Conservation (phyloP, 2,329 filamentous ascomycete species). For the Trichophyton simii region DNA sequence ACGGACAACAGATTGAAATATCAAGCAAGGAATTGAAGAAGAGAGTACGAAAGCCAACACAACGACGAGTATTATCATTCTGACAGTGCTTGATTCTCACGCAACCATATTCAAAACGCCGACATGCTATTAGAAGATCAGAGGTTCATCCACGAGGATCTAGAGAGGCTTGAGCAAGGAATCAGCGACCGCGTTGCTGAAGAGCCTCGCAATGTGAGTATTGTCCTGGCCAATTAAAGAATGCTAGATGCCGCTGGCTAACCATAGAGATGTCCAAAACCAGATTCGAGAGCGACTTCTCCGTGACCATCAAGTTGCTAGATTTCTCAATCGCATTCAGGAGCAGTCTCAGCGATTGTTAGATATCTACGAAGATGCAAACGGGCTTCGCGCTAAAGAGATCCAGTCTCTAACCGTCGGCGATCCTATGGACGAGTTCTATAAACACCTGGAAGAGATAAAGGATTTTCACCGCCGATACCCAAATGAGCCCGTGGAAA, state of each 20-base stretch:
- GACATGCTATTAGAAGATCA: conserved; percentile 82
- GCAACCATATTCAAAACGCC: neutral
- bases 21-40: neutral
- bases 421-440: conserved; percentile 83
- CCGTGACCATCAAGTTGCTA: conserved; percentile 80
- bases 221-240: neutral
- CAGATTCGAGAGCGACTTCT: conserved; percentile 80
- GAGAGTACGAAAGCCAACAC: neutral
- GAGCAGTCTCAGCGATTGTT: conserved; percentile 69
- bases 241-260: conserved; percentile 6
- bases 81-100: neutral
- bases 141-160: conserved; percentile 85
- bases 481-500: conserved; percentile 88
- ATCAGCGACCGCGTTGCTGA: conserved; percentile 80
- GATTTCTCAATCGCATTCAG: conserved; percentile 78
- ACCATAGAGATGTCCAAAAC: neutral
- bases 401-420: conserved; percentile 71
- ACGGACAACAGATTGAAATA: neutral
- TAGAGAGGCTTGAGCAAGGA: conserved; percentile 89
- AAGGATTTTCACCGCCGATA: conserved; percentile 83
- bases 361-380: conserved; percentile 70
- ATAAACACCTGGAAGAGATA: conserved; percentile 67
- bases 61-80: neutral
- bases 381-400: conserved; percentile 60
- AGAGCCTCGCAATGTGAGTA: conserved; percentile 71